Percentiles rank a stretch among this genome's conserved stretches.
Evolutionary conservation across 345 rosid species (phyloP).

Genomic region (Eucalyptus cloeziana): DNA sequence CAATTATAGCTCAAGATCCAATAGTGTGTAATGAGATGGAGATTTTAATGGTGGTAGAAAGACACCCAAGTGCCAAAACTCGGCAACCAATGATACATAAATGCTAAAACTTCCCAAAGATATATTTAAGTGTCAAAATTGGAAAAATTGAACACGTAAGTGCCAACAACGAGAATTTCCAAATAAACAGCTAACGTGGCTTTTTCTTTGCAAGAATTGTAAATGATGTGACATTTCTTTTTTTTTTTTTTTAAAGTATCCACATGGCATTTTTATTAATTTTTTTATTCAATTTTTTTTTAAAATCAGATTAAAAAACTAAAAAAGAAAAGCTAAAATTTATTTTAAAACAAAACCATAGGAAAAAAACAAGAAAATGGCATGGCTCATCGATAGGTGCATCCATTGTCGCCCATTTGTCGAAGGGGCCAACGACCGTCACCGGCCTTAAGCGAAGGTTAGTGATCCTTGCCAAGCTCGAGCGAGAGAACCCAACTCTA

Average conservation of each 20-base stretch:
- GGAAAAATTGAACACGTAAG: too few relatives aligned
- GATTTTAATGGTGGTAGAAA: background rate
- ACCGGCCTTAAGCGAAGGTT: accelerated
- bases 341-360: too few relatives aligned
- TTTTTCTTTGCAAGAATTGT: accelerated
- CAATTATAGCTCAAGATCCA: background rate
- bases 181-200: accelerated
- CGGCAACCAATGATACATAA: accelerated
- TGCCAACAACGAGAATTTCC: accelerated
- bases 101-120: accelerated
- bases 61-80: too few relatives aligned
- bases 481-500: too few relatives aligned
- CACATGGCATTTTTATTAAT: too few relatives aligned
- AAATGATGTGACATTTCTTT: too few relatives aligned
- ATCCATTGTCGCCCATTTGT: accelerated
- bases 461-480: accelerated
- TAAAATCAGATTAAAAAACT: too few relatives aligned
- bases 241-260: too few relatives aligned
- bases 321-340: too few relatives aligned
- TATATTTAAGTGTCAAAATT: too few relatives aligned
- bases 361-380: too few relatives aligned
- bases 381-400: accelerated
- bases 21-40: background rate
- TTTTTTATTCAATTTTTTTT: too few relatives aligned
- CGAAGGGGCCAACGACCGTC: accelerated